Evolutionary conservation across 1,284 basidiomycete genomes (phyloP).

Genomic region (Irpex lacteus): DNA sequence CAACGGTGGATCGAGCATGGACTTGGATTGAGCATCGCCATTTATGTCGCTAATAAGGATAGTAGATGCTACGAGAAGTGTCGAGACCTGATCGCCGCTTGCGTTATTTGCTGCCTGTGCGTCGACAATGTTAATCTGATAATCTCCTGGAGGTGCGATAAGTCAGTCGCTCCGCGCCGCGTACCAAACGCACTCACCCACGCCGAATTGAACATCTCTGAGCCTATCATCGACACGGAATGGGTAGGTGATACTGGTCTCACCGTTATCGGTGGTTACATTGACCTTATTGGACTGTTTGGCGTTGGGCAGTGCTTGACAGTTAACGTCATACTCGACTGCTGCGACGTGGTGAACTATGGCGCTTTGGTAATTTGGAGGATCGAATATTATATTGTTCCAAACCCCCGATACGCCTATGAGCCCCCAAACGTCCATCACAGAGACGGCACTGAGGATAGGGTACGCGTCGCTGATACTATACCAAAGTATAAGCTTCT

Average conservation of each 20-base stretch:
- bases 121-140: too few relatives aligned
- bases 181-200: background rate
- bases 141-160: too few relatives aligned
- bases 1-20: background rate
- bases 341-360: background rate
- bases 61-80: background rate
- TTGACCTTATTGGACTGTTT: background rate
- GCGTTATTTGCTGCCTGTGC: too few relatives aligned
- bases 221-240: background rate
- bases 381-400: background rate
- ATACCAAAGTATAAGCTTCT: background rate
- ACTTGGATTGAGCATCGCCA: background rate
- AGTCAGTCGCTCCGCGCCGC: background rate
- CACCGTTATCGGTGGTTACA: background rate
- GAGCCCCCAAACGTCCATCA: background rate
- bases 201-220: background rate
- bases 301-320: background rate
- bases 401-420: background rate
- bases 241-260: background rate
- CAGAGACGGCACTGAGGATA: background rate
- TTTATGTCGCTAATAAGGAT: background rate
- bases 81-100: background rate
- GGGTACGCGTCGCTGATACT: background rate
- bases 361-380: background rate
- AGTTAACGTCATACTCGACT: background rate